A percentile compares a stretch with the other conserved stretches of the same genome.
Conservation (phyloP, 345 rosid species). For the Populus pruinosa region DNA sequence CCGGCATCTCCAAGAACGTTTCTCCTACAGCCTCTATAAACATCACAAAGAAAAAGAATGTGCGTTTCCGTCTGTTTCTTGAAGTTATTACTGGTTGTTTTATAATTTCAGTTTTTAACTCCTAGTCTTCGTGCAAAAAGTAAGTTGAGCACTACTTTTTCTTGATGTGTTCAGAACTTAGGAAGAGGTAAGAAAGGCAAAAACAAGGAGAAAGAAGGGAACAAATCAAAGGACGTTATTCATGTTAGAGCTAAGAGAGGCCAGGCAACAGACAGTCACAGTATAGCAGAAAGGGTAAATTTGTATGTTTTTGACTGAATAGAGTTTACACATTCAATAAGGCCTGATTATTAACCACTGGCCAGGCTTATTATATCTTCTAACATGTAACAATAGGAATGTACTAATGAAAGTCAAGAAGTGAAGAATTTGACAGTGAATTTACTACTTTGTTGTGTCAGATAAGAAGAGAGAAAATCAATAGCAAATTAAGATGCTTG, state of each 20-base stretch:
- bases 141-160: background rate
- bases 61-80: background rate
- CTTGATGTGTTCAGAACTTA: background rate
- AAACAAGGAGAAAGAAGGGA: slow-evolving; percentile 9
- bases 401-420: background rate
- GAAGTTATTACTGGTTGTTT: background rate
- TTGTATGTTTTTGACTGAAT: background rate
- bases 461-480: slow-evolving; percentile 34
- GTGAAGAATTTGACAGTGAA: background rate
- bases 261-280: slow-evolving; percentile 62
- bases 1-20: slow-evolving; percentile 18
- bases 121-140: too few species aligned
- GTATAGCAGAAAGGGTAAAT: slow-evolving; percentile 57
- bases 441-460: background rate
- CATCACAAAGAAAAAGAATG: slow-evolving; percentile 22
- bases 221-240: slow-evolving; percentile 15
- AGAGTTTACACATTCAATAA: background rate
- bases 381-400: background rate
- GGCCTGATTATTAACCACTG: background rate
- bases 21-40: slow-evolving; percentile 24
- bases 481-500: slow-evolving; percentile 26
- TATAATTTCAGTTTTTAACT: background rate
- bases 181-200: slow-evolving; percentile 17
- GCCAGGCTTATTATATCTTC: background rate
- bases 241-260: slow-evolving; percentile 70